Percentiles rank a stretch among this genome's conserved stretches.
Evolutionary conservation across 2,329 filamentous ascomycete genomes (phyloP).

Genomic region (Didymella keratinophila): DNA sequence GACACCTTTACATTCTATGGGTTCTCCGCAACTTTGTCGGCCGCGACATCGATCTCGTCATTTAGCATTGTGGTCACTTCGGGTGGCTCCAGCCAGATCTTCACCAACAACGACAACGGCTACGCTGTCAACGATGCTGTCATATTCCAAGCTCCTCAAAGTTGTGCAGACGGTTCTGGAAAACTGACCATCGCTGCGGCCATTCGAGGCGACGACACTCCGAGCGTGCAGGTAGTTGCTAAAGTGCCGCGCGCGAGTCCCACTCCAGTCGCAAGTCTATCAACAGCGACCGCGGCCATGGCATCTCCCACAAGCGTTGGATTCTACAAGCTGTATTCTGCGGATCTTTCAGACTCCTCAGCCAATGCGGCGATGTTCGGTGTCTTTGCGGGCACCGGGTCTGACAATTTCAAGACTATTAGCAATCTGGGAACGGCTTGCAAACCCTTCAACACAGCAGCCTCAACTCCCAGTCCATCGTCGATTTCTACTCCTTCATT

Average conservation of each 20-base stretch:
- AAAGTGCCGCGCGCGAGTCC: constrained; percentile 33
- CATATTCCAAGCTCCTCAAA: constrained; percentile 64
- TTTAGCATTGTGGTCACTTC: constrained; percentile 62
- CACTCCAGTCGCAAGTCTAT: constrained; percentile 35
- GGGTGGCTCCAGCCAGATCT: constrained; percentile 55
- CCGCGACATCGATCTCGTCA: constrained; percentile 67
- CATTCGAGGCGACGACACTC: constrained; percentile 27
- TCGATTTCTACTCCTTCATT: neutral
- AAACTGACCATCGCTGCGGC: constrained; percentile 38
- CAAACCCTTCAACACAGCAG: constrained; percentile 20
- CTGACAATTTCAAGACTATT: constrained; percentile 32
- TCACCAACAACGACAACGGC: constrained; percentile 65
- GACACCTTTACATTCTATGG: constrained; percentile 61
- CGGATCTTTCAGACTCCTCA: constrained; percentile 26
- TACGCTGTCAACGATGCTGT: constrained; percentile 65
- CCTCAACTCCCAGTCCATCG: constrained; percentile 3
- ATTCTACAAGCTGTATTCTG: constrained; percentile 38
- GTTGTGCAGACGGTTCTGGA: constrained; percentile 55
- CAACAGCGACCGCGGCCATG: constrained; percentile 36
- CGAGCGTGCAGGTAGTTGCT: constrained; percentile 32
- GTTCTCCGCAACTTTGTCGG: constrained; percentile 58
- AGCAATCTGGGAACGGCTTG: constrained; percentile 28
- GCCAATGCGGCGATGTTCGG: constrained; percentile 30
- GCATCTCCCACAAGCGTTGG: constrained; percentile 34
- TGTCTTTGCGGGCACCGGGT: constrained; percentile 29